Base-by-base conservation (phyloP, 2,329 filamentous ascomycete species). In the Clarireedia monteithiana region DNA sequence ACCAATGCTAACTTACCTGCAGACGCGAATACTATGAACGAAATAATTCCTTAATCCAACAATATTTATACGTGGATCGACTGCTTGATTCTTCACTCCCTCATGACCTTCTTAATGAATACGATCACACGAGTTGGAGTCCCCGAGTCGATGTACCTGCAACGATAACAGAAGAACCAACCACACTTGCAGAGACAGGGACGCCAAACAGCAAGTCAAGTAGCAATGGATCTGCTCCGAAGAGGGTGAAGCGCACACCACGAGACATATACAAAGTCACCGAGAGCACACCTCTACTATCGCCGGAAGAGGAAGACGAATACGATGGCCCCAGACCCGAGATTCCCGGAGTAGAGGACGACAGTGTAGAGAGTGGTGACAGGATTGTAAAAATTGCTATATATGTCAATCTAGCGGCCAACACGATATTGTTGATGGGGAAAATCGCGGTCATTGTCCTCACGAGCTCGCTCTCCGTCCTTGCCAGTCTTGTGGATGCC, bases 61-160 rank as follows among this genome's bases (percentile, higher is more conserved):
- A 95, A 69, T 97, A 96, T 70, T 78, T 95, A 60, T 96, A 95
- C 70, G 96, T 96, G 64, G 92, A 96, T 72, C 83, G 86, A 52
- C 77, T 97, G 56, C 79, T 97, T 59, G 91, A 96, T 72, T 96
- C 90, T 7, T 91, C 89, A 30, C 81, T 96, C n/a, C 91, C 91
- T 2, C 91, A 95, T 67, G 86, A 92, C 65, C 77, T 97, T 46
- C 84, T 97, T 57, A 91, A 95, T 67, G 91, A 96, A 71, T 96
- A 96, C 71, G 85, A 85, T 61, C 76, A 86, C 58, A 65, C 63
- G 10, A 50, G 47, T 38, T 56, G 53, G 36, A 53, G 50, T 38
- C n/a, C 44, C 45, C 20, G 79, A 76, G 77, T 81, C 60, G 80
- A 83, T 62, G 79, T 90, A 6, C 88, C 89, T 1, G 77, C 81